phyloP scores from a whole-genome alignment of 1,284 basidiomycete genomes.

The Leccinum subrobustum region DNA sequence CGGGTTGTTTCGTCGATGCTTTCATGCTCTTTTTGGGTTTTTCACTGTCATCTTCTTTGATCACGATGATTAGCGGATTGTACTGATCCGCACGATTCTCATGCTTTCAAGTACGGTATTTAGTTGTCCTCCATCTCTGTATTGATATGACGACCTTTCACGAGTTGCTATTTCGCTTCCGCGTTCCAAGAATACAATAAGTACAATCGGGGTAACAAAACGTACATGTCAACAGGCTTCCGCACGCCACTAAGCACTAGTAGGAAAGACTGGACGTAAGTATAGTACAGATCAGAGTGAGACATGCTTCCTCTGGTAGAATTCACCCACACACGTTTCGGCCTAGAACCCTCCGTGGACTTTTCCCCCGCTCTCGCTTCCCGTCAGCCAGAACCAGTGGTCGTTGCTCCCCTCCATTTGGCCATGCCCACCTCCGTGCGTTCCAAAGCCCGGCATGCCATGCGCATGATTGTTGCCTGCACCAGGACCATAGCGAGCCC shows the following conservation, averaged over 20 bases:
- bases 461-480: constrained; percentile 15
- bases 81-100: background rate
- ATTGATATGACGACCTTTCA: background rate
- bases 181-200: background rate
- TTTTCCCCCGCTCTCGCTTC: constrained; percentile 11
- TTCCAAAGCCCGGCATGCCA: constrained; percentile 17
- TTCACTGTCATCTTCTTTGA: background rate
- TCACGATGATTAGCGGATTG: background rate
- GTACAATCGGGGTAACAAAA: background rate
- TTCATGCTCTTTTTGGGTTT: background rate
- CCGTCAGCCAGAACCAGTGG: constrained; percentile 29
- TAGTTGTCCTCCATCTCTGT: background rate
- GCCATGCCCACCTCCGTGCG: constrained; percentile 15
- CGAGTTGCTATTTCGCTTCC: background rate
- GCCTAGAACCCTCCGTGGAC: constrained; percentile 5
- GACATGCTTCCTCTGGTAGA: background rate
- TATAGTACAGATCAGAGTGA: background rate
- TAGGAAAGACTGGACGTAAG: background rate
- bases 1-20: background rate
- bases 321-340: background rate
- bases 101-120: background rate
- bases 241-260: background rate
- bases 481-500: constrained; percentile 15
- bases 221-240: background rate
- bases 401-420: constrained; percentile 22